Evolutionary conservation across 1,139 yeast species (phyloP).

Genomic region (Pneumocystis wakefieldiae): DNA sequence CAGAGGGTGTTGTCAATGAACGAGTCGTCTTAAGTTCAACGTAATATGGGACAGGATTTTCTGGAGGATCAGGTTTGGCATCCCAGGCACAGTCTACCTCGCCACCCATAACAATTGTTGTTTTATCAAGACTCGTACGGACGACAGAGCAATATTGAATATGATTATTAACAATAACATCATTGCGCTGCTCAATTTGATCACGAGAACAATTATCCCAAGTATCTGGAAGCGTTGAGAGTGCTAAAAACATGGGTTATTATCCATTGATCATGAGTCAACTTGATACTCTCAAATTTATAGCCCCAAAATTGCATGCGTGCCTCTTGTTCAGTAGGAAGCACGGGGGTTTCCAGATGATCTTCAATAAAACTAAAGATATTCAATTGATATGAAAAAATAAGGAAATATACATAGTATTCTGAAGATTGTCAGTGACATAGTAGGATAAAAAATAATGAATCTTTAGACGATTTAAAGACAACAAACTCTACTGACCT

Average conservation of each 20-base stretch:
- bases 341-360: slow-evolving; percentile 12
- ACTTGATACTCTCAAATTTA: slow-evolving; percentile 6
- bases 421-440: slow-evolving; percentile 21
- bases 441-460: not conserved
- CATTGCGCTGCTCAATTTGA: slow-evolving; percentile 46
- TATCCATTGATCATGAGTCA: slow-evolving; percentile 27
- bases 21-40: slow-evolving; percentile 69
- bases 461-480: not conserved
- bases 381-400: slow-evolving; percentile 30
- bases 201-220: slow-evolving; percentile 55
- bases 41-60: slow-evolving; percentile 49
- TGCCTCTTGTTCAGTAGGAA: slow-evolving; percentile 18
- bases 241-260: slow-evolving; percentile 73
- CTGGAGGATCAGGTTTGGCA: slow-evolving; percentile 39
- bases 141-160: slow-evolving; percentile 71
- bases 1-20: slow-evolving; percentile 37
- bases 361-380: slow-evolving; percentile 22
- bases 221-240: slow-evolving; percentile 63
- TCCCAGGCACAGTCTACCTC: slow-evolving; percentile 87
- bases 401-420: slow-evolving; percentile 67
- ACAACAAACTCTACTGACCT: slow-evolving; percentile 20
- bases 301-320: slow-evolving; percentile 29
- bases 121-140: slow-evolving; percentile 45
- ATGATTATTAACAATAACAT: slow-evolving; percentile 43
- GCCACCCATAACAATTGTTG: slow-evolving; percentile 60